phyloP scores from a whole-genome alignment of 352 stramenopile genomes.

The Phytophthora aleatoria region DNA sequence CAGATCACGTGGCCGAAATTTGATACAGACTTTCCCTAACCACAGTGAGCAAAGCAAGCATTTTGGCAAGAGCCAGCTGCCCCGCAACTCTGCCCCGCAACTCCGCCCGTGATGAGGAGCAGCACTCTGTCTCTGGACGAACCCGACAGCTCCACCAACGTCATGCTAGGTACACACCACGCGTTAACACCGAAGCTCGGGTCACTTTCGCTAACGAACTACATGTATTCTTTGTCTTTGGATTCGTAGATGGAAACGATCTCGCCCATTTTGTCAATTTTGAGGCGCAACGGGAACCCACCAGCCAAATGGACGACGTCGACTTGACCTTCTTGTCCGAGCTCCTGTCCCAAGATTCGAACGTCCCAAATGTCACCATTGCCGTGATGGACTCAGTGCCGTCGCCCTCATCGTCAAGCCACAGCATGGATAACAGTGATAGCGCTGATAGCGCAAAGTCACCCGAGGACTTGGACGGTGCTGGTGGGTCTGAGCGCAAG shows the following conservation, averaged over 20 bases:
- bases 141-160: background rate
- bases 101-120: background rate
- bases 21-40: too few species aligned
- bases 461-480: background rate
- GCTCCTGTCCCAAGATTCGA: conserved; percentile 49
- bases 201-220: background rate
- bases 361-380: conserved; percentile 12
- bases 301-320: conserved; percentile 17
- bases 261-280: background rate
- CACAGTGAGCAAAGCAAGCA: too few species aligned
- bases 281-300: background rate
- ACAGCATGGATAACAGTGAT: conserved; percentile 1
- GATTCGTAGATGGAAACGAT: background rate
- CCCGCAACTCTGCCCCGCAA: too few species aligned
- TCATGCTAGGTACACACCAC: background rate
- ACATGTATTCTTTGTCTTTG: background rate
- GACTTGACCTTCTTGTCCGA: conserved; percentile 54
- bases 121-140: background rate
- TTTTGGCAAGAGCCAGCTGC: too few species aligned
- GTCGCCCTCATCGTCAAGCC: conserved; percentile 11
- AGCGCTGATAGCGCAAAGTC: background rate
- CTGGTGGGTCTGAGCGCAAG: conserved; percentile 1
- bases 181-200: background rate
- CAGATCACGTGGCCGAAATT: too few species aligned
- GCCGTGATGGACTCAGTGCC: background rate